A percentile compares a stretch with the other conserved stretches of the same genome.
phyloP scores from a whole-genome alignment of 352 stramenopile genomes.

The Phytophthora quininea region DNA sequence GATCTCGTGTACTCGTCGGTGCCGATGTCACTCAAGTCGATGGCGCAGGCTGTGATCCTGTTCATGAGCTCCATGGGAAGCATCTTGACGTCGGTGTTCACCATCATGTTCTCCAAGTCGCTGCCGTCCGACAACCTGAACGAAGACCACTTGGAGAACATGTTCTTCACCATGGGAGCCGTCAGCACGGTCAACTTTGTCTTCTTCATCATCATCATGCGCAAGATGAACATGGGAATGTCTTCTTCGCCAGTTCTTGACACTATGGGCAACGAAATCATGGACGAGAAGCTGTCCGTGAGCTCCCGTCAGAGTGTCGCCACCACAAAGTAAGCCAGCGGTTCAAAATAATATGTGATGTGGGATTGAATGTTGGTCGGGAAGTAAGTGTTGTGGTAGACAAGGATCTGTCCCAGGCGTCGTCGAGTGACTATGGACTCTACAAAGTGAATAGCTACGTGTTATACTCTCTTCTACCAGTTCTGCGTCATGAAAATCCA shows the following conservation, averaged over 20 bases:
- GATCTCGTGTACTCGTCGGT: conserved; percentile 62
- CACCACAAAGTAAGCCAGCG: conserved; percentile 8
- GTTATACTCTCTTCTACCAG: too few relatives aligned
- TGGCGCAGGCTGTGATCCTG: conserved; percentile 50
- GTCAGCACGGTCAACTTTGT: conserved; percentile 53
- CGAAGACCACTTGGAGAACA: conserved; percentile 63
- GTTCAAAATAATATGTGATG: too few relatives aligned
- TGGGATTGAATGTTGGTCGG: neutral
- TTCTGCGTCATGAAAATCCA: too few relatives aligned
- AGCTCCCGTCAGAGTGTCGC: conserved; percentile 18
- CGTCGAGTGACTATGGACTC: too few relatives aligned
- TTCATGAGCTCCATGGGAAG: conserved; percentile 62
- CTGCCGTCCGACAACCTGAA: conserved; percentile 56
- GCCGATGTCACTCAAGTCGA: conserved; percentile 52
- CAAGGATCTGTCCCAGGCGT: too few relatives aligned
- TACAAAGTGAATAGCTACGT: too few relatives aligned
- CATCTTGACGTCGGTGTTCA: conserved; percentile 59
- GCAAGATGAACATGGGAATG: conserved; percentile 69
- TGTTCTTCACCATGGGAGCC: conserved; percentile 59
- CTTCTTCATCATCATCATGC: conserved; percentile 47
- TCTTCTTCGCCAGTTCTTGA: conserved; percentile 18
- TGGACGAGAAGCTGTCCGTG: conserved; percentile 23
- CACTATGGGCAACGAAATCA: conserved; percentile 13
- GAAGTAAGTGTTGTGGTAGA: too few relatives aligned
- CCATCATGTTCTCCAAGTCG: conserved; percentile 62